phyloP scores from a whole-genome alignment of 257 asterid species.

The Cinchona pubescens region DNA sequence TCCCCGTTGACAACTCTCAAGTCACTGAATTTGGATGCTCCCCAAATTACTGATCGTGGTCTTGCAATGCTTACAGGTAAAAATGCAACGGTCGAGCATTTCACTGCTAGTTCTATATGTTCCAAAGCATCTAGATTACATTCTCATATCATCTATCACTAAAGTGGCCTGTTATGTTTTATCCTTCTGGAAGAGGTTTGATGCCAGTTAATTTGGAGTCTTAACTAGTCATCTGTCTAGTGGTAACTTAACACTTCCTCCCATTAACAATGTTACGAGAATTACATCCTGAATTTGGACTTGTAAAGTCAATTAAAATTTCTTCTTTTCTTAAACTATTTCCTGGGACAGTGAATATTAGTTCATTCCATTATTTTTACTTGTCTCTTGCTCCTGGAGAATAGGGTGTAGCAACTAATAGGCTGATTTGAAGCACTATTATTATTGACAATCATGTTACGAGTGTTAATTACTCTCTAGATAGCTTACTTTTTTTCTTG shows the following conservation, averaged over 20 bases:
- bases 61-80: slow-evolving; percentile 31
- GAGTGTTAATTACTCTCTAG: neutral
- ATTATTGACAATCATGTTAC: neutral
- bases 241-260: neutral
- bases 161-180: neutral
- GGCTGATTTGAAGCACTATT: neutral
- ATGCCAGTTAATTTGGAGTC: neutral
- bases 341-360: neutral
- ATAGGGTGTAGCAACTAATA: neutral
- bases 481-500: neutral
- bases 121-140: neutral
- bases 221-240: neutral
- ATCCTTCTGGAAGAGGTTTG: neutral
- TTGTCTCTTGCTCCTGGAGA: neutral
- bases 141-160: neutral
- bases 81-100: neutral
- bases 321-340: neutral
- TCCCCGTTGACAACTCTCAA: slow-evolving; percentile 33
- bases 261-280: neutral
- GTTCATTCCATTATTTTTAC: too few relatives aligned
- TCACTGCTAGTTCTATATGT: neutral
- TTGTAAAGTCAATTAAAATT: neutral
- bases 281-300: neutral
- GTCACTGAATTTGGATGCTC: slow-evolving; percentile 40
- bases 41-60: slow-evolving; percentile 33